These are phyloP conservation scores for Globisporangium irregulare DNA, from an alignment of 352 stramenopile genomes.

Conservation along the genomic window DNA sequence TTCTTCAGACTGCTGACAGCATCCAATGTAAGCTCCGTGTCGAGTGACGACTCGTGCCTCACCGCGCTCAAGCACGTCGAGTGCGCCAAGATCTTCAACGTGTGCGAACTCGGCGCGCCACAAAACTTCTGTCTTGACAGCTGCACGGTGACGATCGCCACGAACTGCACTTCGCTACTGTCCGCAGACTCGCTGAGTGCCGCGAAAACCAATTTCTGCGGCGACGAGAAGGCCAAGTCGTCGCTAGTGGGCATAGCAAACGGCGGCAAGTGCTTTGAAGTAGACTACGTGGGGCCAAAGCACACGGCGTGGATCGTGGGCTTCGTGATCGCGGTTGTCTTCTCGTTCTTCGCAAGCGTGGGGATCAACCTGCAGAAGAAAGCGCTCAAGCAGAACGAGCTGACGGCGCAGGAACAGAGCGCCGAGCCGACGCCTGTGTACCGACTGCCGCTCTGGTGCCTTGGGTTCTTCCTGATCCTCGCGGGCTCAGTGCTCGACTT, in stretches of 20 bases:
- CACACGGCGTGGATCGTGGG: constrained; percentile 73
- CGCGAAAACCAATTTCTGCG: constrained; percentile 32
- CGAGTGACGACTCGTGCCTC: constrained; percentile 22
- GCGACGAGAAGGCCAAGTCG: constrained; percentile 4
- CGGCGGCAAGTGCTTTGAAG: constrained; percentile 67
- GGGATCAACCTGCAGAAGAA: constrained; percentile 86
- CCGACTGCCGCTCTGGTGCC: constrained; percentile 75
- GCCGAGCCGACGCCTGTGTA: constrained; percentile 55
- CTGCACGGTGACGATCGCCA: constrained; percentile 32
- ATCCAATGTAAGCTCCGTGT: constrained; percentile 1
- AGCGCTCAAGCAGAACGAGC: constrained; percentile 81
- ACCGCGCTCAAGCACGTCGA: constrained; percentile 39
- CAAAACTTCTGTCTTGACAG: constrained; percentile 54
- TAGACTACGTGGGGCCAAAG: constrained; percentile 57
- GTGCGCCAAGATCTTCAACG: constrained; percentile 61
- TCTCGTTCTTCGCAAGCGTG: constrained; percentile 79
- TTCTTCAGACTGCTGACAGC: constrained; percentile 34
- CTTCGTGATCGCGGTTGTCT: constrained; percentile 78
- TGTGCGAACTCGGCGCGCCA: constrained; percentile 64
- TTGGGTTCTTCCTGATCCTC: constrained; percentile 82
- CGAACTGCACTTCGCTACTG: constrained; percentile 37
- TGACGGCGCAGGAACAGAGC: constrained; percentile 48
- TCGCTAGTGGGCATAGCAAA: constrained; percentile 30
- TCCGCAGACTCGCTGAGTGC: constrained; percentile 11
- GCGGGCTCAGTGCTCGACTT: constrained; percentile 88